Evolutionary conservation across 1,284 basidiomycete genomes (phyloP).

Genomic region (Irpex sp.): DNA sequence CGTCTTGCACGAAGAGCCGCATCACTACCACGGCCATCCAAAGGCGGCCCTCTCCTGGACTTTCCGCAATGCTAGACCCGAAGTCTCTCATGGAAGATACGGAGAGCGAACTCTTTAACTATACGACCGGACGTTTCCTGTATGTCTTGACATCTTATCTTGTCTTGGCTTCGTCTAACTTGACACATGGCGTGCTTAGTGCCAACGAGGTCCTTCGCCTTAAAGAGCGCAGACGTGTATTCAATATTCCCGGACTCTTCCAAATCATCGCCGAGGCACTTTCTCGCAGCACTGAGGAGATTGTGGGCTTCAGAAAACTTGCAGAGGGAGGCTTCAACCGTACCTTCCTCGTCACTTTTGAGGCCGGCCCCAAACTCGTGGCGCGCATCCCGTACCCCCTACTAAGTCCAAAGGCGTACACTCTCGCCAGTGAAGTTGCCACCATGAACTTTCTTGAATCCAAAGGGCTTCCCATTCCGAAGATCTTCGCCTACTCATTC

Average conservation of each 20-base stretch:
- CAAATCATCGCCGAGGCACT: slow-evolving; percentile 39
- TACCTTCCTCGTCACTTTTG: slow-evolving; percentile 38
- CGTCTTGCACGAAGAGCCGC: too few relatives aligned
- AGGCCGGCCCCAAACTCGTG: slow-evolving; percentile 33
- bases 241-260: slow-evolving; percentile 33
- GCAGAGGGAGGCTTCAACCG: slow-evolving; percentile 37
- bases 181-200: slow-evolving; percentile 19
- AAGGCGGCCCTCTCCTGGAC: too few relatives aligned
- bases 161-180: slow-evolving; percentile 21
- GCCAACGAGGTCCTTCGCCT: slow-evolving; percentile 36
- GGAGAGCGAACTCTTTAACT: slow-evolving; percentile 32
- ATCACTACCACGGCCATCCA: too few relatives aligned
- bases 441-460: slow-evolving; percentile 8
- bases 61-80: too few relatives aligned
- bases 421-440: slow-evolving; percentile 31
- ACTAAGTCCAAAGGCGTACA: slow-evolving; percentile 34
- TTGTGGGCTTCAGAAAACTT: slow-evolving; percentile 31
- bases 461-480: slow-evolving; percentile 7
- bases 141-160: slow-evolving; percentile 15
- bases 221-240: slow-evolving; percentile 34
- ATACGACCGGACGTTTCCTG: slow-evolving; percentile 31
- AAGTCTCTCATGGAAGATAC: slow-evolving; percentile 22
- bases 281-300: slow-evolving; percentile 23
- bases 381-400: slow-evolving; percentile 41
- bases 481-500: slow-evolving; percentile 35